Evolutionary conservation across 805 yeast genomes (phyloP).

Genomic region (Sugiyamaella smithiae): DNA sequence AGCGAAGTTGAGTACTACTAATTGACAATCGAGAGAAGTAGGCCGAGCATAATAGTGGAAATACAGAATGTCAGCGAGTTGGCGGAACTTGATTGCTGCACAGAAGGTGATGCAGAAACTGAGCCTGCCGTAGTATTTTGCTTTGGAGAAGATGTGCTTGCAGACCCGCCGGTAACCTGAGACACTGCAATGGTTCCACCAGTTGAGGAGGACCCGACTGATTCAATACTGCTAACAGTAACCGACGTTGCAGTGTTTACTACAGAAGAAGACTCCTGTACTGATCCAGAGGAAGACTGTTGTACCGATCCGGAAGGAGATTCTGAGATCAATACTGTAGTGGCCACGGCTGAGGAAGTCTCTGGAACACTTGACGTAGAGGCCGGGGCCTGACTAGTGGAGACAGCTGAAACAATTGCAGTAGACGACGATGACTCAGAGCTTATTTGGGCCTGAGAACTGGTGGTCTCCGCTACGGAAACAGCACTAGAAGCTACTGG

Average conservation of each 20-base stretch:
- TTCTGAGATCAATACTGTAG: conserved; percentile 6
- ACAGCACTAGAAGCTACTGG: conserved; percentile 11
- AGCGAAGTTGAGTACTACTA: too few relatives aligned
- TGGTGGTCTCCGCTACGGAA: conserved; percentile 10
- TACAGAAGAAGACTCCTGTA: neutral
- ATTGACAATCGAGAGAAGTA: neutral
- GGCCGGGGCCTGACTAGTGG: conserved; percentile 17
- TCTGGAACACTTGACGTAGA: conserved; percentile 17
- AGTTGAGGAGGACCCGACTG: too few relatives aligned
- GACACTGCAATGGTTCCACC: too few relatives aligned
- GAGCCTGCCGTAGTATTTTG: too few relatives aligned
- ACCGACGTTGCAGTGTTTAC: too few relatives aligned
- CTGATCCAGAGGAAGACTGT: neutral
- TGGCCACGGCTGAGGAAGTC: conserved; percentile 12
- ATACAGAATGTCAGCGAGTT: neutral
- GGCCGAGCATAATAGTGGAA: neutral
- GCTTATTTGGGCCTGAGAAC: conserved; percentile 18
- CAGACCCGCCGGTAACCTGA: too few relatives aligned
- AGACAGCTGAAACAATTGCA: conserved; percentile 20
- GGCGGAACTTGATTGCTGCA: neutral
- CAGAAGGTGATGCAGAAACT: neutral
- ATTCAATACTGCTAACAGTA: too few relatives aligned
- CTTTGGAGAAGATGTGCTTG: too few relatives aligned
- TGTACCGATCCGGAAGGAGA: conserved; percentile 11
- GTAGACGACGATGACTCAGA: conserved; percentile 21